phyloP scores from a whole-genome alignment of 2,329 filamentous ascomycete genomes.

The Triangularia setosa region DNA sequence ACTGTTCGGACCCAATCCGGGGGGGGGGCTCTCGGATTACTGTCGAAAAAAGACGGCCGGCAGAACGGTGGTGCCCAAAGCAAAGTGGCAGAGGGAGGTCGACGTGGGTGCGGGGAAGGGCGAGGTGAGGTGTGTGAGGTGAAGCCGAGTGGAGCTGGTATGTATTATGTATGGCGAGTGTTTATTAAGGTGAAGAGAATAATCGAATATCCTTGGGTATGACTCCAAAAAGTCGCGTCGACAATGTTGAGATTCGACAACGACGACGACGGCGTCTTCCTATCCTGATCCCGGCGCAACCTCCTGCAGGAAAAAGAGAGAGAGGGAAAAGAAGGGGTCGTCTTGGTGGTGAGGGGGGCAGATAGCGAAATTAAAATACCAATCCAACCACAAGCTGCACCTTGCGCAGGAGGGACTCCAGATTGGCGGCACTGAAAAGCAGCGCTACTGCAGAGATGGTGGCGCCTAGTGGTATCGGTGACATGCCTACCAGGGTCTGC shows the following conservation, averaged over 20 bases:
- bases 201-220: too few relatives aligned
- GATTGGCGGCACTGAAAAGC: slow-evolving; percentile 18
- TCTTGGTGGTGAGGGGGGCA: slow-evolving; percentile 23
- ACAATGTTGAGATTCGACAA: not conserved
- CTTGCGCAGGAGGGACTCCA: slow-evolving; percentile 19
- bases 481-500: slow-evolving; percentile 7
- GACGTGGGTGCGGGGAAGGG: not conserved
- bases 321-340: slow-evolving; percentile 21
- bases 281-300: slow-evolving; percentile 14
- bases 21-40: not conserved
- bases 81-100: not conserved
- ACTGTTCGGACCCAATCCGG: not conserved
- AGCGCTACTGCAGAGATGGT: slow-evolving; percentile 16
- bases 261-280: slow-evolving; percentile 14
- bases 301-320: slow-evolving; percentile 11
- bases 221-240: not conserved
- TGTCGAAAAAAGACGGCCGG: not conserved
- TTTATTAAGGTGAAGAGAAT: not conserved
- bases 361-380: slow-evolving; percentile 26
- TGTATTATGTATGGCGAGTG: not conserved
- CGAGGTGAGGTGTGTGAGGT: not conserved
- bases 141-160: not conserved
- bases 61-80: not conserved
- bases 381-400: slow-evolving; percentile 7
- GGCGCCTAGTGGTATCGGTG: slow-evolving; percentile 19